Evolutionary conservation across 2,329 filamentous ascomycete species (phyloP), one percentile per base, ranked within the genome.

Genomic region (Talaromyces marneffei): DNA sequence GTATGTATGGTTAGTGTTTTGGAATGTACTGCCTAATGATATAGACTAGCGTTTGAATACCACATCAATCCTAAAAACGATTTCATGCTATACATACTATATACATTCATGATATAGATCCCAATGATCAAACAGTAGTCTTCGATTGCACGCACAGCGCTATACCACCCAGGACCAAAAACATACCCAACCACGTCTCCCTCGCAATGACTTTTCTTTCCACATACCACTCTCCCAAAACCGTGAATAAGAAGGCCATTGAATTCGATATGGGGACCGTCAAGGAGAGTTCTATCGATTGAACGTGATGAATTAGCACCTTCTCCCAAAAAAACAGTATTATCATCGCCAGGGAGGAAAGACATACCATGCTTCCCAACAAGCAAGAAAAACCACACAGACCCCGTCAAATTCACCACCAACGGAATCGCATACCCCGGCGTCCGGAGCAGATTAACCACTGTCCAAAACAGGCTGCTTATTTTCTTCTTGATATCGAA

Each of bases 211-310:
- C 89, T 74, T 97, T 97, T 63, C 86, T 86, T 69, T 97, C 93
- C 0, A 93, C 91, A 81, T 88, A 95, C 92, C 92, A 97, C 68
- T 97, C 93, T 0, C 92, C 93, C 12, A 97, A 71, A 1, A 97
- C 92, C 0, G 93, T 97, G 71, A 97, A 97, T n/a, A 97, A 76
- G 68, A 97, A 97, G 0, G 93, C 93, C 70, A 96, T 78, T 0
- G 92, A 96, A 71, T 97, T 97, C 1, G 93, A 92, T 65, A 97
- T 94, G 1, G 93, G 93, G 0, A 97, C 92, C 2, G 92, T 97
- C 65, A 97, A 80, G 71, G 92, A 96, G 67, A 97, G 73, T 75
- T 97, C 93, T 94, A 67, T 16, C 35, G n/a, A n/a, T n/a, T 14
- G 40, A 14, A 39, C 2, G 31, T 35, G 7, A 50, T 14, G 18